A percentile compares a stretch with the other conserved stretches of the same genome.
Evolutionary conservation across 2,329 filamentous ascomycete species (phyloP).

Genomic region (Bipolaris sorokiniana): DNA sequence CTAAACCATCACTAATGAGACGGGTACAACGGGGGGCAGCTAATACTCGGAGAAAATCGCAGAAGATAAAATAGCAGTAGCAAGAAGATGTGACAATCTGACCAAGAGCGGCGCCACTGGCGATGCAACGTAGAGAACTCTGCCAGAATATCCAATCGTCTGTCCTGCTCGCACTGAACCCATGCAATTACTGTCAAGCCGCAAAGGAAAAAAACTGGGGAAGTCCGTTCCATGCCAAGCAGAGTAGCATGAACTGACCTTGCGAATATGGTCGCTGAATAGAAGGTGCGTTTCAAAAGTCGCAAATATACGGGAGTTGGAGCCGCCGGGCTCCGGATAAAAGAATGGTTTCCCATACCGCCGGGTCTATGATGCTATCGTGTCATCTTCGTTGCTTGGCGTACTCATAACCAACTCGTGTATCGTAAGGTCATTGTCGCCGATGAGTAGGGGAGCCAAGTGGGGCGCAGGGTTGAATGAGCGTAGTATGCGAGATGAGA

Average conservation of each 20-base stretch:
- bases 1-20: conserved; percentile 27
- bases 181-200: conserved; percentile 39
- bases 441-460: conserved; percentile 17
- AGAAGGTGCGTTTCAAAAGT: conserved; percentile 23
- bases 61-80: conserved; percentile 9
- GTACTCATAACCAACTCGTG: conserved; percentile 27
- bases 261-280: conserved; percentile 28
- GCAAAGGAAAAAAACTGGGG: conserved; percentile 22
- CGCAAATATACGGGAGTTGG: conserved; percentile 13
- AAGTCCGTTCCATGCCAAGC: conserved; percentile 26
- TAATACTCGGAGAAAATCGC: conserved; percentile 18
- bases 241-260: conserved; percentile 27
- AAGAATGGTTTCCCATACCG: conserved; percentile 10
- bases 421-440: conserved; percentile 29
- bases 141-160: conserved; percentile 21
- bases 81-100: conserved; percentile 17
- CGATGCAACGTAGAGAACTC: conserved; percentile 30
- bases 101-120: conserved; percentile 27
- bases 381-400: conserved; percentile 20
- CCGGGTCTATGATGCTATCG: conserved; percentile 22
- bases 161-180: conserved; percentile 28
- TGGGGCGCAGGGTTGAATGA: conserved; percentile 9
- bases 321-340: conserved; percentile 13
- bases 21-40: conserved; percentile 17
- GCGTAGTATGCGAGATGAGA: conserved; percentile 41